Conservation (phyloP, 2,329 filamentous ascomycete species). For the Venturia asperata region DNA sequence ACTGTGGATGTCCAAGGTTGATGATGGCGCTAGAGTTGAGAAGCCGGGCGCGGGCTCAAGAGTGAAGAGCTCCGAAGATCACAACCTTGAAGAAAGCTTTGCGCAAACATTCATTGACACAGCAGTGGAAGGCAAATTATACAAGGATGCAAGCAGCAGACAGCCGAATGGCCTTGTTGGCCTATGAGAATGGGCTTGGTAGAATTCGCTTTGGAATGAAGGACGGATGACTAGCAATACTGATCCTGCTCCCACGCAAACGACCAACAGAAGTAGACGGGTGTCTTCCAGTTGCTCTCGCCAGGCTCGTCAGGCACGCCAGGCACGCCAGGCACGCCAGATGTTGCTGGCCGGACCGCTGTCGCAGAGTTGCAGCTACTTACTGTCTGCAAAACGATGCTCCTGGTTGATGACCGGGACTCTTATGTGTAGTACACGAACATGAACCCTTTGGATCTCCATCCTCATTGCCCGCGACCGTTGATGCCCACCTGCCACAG, state of each 20-base stretch:
- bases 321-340: neutral
- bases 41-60: neutral
- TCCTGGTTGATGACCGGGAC: too few relatives aligned
- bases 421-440: too few relatives aligned
- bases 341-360: neutral
- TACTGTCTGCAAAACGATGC: too few relatives aligned
- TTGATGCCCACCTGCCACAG: neutral
- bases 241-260: neutral
- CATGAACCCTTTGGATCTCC: too few relatives aligned
- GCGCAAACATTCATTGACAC: slow-evolving; percentile 11
- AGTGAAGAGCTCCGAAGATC: too few relatives aligned
- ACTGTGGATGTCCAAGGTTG: neutral
- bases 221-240: neutral
- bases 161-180: neutral
- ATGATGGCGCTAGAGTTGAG: neutral
- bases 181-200: neutral
- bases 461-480: neutral
- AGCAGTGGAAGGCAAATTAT: neutral
- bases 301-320: too few relatives aligned
- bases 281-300: neutral
- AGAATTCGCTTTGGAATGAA: neutral
- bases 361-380: neutral
- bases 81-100: neutral
- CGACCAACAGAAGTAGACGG: neutral
- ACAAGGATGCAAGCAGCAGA: neutral